Evolutionary conservation across 2,329 filamentous ascomycete species (phyloP), one percentile per base, ranked within the genome.

Genomic region (Helotiales sp.): DNA sequence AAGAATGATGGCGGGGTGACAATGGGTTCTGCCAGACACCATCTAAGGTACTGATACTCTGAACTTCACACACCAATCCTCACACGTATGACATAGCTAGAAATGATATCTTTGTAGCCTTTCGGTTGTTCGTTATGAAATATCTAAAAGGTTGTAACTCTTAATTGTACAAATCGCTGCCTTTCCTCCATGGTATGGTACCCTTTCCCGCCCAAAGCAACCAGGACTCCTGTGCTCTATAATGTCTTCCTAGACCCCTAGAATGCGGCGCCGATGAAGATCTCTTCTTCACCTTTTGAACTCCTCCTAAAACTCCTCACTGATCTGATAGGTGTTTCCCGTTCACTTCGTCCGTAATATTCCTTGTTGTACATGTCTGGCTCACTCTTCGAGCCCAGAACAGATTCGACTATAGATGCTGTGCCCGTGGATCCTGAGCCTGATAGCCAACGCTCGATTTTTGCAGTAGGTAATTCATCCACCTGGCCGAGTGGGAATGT

Each of bases 181-280:
- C 17, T 5, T 37, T 22, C 15, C 17, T 17, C 26, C 54, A 40
- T 57, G 54, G 54, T 57, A 57, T 57, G 32, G 20, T 37, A 24
- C 2, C 52, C 30, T 55, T 55, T 34, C 34, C n/a, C 15, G 11
- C 13, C 34, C n/a, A 28, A 34, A 34, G 4, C n/a, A 24, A 57
- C 17, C 40, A 17, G 24, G 40, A 57, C 54, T 57, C 54, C 54
- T 37, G 7, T 57, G 30, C 24, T 11, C 3, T 11, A 10, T 15
- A 22, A 3, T 4, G 4, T 4, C 7, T 22, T 24, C 2, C 22
- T 20, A 17, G 22, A 34, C 28, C 10, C 32, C 20, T 37, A 57
- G 40, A 57, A 57, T 37, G 54, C 54, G 24, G 54, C 54, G 20
- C 54, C 54, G 17, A 57, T 57, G 20, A 37, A 24, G 26, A 57